Base-by-base conservation (phyloP, 2,329 filamentous ascomycete genomes). In the Chrysoporthe cubensis region DNA sequence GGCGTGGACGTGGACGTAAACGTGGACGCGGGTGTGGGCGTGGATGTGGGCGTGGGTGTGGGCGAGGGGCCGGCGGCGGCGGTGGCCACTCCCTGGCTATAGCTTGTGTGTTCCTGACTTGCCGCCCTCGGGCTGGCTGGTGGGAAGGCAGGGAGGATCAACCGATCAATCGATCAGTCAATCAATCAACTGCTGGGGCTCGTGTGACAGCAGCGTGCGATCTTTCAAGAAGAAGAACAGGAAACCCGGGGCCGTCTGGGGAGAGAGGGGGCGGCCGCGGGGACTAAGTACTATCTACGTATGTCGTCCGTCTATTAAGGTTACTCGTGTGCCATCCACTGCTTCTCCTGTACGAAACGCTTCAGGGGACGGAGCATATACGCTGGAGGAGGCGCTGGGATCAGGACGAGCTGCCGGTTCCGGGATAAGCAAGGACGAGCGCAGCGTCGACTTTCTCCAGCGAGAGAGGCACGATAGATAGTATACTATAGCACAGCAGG, bases 241-340 rank as follows among this genome's bases (percentile, higher is more conserved):
- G 37, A 26, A 18, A 7, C 2, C n/a, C 42, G 57, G 34, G 37
- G 40, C 54, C 5, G 34, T 21, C 21, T 26, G 40, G 44, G n/a
- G n/a, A 21, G 42, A 26, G 37, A 21, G 57, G 37, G 37, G 42
- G 34, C 18, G 57, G 37, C 14, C n/a, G 18, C 3, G 57, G 18
- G 21, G 4, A 43, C 57, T 60, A 60, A 60, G 57, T 60, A 60
- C 37, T 43, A n/a, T 60, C 37, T 43, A n/a, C 44, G 57, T 26
- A 44, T 43, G 57, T 54, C 16, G 50, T 32, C 21, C 18, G n/a
- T 32, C 8, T 13, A 7, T 26, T 26, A 60, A 44, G n/a, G 57
- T 40, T n/a, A 43, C 37, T n/a, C 7, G 44, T 37, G 37, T 43
- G 57, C 37, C 44, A 7, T 43, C 9, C 50, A 54, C 50, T 32